These are phyloP conservation scores for Eucalyptus erythrocorys DNA, from an alignment of 345 rosid genomes.

Conservation along the genomic window DNA sequence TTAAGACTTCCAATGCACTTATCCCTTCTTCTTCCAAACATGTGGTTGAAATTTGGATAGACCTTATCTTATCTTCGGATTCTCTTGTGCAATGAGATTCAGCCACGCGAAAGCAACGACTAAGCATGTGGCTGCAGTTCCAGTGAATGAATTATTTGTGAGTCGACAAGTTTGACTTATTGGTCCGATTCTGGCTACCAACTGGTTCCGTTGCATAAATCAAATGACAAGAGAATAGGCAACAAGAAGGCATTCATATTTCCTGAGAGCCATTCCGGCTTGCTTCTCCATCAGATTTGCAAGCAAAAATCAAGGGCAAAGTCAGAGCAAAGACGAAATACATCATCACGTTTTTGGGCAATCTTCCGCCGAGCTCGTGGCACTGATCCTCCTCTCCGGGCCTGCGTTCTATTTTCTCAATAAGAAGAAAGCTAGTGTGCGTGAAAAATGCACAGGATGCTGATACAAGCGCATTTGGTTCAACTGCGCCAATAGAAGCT, in stretches of 20 bases:
- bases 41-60: background rate
- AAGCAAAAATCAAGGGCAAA: background rate
- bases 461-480: background rate
- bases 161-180: background rate
- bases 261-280: background rate
- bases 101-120: background rate
- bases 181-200: background rate
- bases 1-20: too few species aligned
- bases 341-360: background rate
- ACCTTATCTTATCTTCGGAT: background rate
- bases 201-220: background rate
- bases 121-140: background rate
- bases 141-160: background rate
- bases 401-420: background rate
- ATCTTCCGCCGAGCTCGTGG: background rate
- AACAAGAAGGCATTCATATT: background rate
- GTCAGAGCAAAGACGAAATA: background rate
- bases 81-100: background rate
- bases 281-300: background rate
- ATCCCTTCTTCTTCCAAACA: background rate
- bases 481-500: background rate
- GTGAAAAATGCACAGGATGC: background rate
- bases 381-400: background rate
- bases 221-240: background rate
- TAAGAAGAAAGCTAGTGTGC: background rate